Evolutionary conservation across 2,329 filamentous ascomycete genomes (phyloP).

Genomic region (Trichoderma guizhouense): DNA sequence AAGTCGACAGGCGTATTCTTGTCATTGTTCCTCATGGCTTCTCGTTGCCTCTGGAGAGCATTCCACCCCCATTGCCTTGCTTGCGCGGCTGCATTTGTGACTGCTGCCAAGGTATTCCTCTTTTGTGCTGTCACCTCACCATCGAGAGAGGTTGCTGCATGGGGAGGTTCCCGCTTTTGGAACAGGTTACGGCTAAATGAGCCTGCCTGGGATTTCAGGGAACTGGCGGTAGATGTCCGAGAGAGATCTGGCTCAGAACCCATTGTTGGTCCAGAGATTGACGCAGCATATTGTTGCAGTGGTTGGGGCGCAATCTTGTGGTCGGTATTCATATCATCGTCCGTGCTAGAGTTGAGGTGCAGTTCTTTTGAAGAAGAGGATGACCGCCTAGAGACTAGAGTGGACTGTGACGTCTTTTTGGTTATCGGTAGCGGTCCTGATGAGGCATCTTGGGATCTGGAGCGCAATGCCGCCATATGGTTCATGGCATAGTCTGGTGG

Average conservation of each 20-base stretch:
- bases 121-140: conserved; percentile 37
- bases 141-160: conserved; percentile 36
- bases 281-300: conserved; percentile 31
- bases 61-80: conserved; percentile 60
- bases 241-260: conserved; percentile 28
- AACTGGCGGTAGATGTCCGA: conserved; percentile 35
- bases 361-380: conserved; percentile 48
- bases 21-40: conserved; percentile 36
- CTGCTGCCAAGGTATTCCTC: conserved; percentile 50
- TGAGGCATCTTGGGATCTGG: conserved; percentile 54
- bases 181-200: conserved; percentile 41
- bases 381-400: conserved; percentile 31
- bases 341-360: conserved; percentile 38
- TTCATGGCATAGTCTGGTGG: conserved; percentile 59
- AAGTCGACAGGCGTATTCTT: conserved; percentile 41
- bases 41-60: conserved; percentile 51
- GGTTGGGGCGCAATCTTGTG: conserved; percentile 21
- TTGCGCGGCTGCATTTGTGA: conserved; percentile 53
- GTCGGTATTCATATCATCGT: conserved; percentile 19
- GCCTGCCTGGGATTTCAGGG: conserved; percentile 40
- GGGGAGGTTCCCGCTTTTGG: conserved; percentile 37
- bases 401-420: conserved; percentile 33
- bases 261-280: conserved; percentile 36
- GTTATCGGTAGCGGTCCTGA: conserved; percentile 40
- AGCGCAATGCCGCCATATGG: conserved; percentile 67